Base-by-base conservation (phyloP, 495 filamentous ascomycete species). In the Neurospora sp. region DNA sequence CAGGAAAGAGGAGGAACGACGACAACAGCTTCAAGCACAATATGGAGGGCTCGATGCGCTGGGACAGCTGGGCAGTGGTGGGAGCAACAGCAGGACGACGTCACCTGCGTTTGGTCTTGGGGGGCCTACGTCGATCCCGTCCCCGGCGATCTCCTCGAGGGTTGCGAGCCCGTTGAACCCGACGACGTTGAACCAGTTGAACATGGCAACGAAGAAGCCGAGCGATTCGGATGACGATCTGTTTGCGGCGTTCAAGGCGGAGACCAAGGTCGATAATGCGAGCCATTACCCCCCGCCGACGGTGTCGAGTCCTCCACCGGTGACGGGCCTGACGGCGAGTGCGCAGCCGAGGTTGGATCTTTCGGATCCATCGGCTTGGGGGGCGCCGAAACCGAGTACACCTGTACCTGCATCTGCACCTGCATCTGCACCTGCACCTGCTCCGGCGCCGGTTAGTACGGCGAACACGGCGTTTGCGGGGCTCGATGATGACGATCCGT, bases 401-500 rank as follows among this genome's bases (percentile, higher is more conserved):
- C 53, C 53, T 65, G 14, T 3, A 1, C 53, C 53, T 35, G 31
- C 5, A 4, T 0, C 31, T 12, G 45, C 2, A 3, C 31, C 31
- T 12, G 45, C 1, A 1, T 3, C 31, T 12, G 53, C 27, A 8
- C 53, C 22, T 61, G 53, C 27, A 0, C 53, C 53, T 35, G 53
- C 4, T 45, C 74, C 4, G 71, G 74, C 18, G 73, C 73, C 42
- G 74, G 77, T 18, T 77, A 72, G 14, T 59, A 79, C 69, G 75
- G 37, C 14, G 82, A 81, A 65, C 27, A 35, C 53, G 53, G 53
- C 53, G 5, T 65, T 65, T 35, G 53, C 53, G 12, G 53, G 53
- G 7, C 53, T 65, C 27, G 83, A 86, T 44, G 86, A 88, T 70
- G 91, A 97, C 73, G 95, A 97, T 77, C 93, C 94, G 9, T 98